Evolutionary conservation across 345 rosid species (phyloP).

Genomic region (Garcia nutans): DNA sequence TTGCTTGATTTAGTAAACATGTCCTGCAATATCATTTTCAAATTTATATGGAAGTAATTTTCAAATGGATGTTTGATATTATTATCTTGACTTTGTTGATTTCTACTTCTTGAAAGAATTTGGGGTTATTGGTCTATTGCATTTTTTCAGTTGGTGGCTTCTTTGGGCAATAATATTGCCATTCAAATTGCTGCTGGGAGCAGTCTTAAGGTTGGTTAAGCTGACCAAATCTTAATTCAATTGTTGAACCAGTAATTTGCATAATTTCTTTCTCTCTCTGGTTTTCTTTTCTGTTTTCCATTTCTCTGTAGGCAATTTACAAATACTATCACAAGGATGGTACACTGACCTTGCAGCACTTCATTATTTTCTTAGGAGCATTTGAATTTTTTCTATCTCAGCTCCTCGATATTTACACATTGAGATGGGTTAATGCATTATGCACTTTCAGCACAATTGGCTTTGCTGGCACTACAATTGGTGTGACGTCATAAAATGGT

Average conservation of each 20-base stretch:
- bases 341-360: conserved; percentile 43
- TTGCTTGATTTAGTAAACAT: not conserved
- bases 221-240: not conserved
- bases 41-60: no score
- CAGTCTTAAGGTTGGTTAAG: conserved; percentile 45
- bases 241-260: not conserved
- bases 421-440: conserved; percentile 49
- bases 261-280: not conserved
- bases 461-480: conserved; percentile 51
- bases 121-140: conserved; percentile 54
- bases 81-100: conserved; percentile 11
- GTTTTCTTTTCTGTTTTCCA: not conserved
- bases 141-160: conserved; percentile 58
- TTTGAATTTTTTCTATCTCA: conserved; percentile 51
- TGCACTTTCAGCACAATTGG: conserved; percentile 49
- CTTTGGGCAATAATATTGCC: conserved; percentile 53
- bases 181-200: conserved; percentile 60
- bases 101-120: conserved; percentile 40
- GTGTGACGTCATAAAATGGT: conserved; percentile 46
- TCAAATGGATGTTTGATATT: not conserved
- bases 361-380: conserved; percentile 47
- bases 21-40: no score
- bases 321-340: conserved; percentile 39
- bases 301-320: conserved; percentile 39
- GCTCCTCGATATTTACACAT: conserved; percentile 49